phyloP scores from a whole-genome alignment of 495 filamentous ascomycete species.

The Oidiodendron maius region DNA sequence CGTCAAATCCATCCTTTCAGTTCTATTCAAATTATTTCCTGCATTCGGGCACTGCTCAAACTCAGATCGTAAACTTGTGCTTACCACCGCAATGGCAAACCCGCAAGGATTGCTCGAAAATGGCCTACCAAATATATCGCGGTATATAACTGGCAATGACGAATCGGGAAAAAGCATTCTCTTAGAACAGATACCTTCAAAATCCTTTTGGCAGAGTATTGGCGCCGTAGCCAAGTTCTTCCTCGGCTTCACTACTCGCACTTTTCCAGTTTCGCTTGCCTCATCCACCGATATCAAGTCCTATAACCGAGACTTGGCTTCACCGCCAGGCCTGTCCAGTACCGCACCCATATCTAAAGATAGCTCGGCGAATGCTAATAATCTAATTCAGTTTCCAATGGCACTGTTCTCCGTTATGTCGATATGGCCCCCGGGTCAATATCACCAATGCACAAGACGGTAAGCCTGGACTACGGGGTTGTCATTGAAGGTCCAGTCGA shows the following conservation, averaged over 20 bases:
- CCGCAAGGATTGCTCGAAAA: slow-evolving; percentile 6
- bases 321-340: slow-evolving; percentile 11
- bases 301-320: slow-evolving; percentile 7
- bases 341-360: background rate
- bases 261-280: slow-evolving; percentile 9
- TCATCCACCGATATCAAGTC: slow-evolving; percentile 3
- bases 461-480: slow-evolving; percentile 69
- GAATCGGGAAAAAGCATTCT: slow-evolving; percentile 9
- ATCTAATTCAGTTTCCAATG: slow-evolving; percentile 9
- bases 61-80: no score
- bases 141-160: slow-evolving; percentile 13
- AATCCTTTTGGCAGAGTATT: slow-evolving; percentile 4
- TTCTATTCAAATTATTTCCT: no score
- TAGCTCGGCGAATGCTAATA: background rate
- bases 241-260: slow-evolving; percentile 8
- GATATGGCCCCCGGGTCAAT: slow-evolving; percentile 51
- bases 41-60: no score
- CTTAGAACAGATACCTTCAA: background rate
- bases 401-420: slow-evolving; percentile 53
- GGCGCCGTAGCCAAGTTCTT: slow-evolving; percentile 11
- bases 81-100: background rate
- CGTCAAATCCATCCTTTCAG: no score
- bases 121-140: slow-evolving; percentile 10
- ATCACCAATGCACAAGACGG: slow-evolving; percentile 64
- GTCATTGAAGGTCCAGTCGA: slow-evolving; percentile 70